phyloP scores from a whole-genome alignment of 495 filamentous ascomycete species.

The Chaetomium cochliodes region DNA sequence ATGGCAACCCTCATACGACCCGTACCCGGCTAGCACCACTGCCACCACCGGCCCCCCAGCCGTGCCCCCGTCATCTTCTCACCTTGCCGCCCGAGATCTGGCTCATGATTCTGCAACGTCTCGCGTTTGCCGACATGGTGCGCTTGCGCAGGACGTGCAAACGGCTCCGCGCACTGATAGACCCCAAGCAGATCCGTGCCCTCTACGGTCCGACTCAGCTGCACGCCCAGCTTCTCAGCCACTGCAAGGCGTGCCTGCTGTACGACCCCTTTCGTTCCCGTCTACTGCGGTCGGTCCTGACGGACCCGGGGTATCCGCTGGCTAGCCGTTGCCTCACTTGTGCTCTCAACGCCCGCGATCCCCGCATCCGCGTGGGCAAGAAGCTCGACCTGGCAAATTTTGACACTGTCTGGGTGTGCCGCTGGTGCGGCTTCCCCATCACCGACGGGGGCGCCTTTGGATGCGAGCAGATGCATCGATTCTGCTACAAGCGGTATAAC shows the following conservation, averaged over 20 bases:
- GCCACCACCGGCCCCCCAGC: not conserved
- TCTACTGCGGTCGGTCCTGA: conserved; percentile 22
- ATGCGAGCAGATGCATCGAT: conserved; percentile 32
- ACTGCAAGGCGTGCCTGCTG: conserved; percentile 33
- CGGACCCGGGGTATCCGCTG: conserved; percentile 31
- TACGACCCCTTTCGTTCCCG: conserved; percentile 24
- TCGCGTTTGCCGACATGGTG: conserved; percentile 33
- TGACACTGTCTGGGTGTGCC: conserved; percentile 29
- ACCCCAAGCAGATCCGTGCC: conserved; percentile 26
- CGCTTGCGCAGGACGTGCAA: conserved; percentile 38
- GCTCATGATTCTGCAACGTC: conserved; percentile 30
- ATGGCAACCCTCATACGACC: not conserved
- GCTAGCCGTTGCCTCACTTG: conserved; percentile 31
- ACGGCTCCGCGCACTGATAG: conserved; percentile 27
- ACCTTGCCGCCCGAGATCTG: conserved; percentile 36
- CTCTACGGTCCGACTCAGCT: conserved; percentile 25
- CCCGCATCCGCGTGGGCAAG: conserved; percentile 26
- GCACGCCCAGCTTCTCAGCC: conserved; percentile 24
- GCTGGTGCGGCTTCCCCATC: conserved; percentile 36
- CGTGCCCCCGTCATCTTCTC: conserved; percentile 24
- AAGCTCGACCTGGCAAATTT: conserved; percentile 28
- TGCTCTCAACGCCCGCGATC: conserved; percentile 26
- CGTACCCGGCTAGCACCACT: not conserved
- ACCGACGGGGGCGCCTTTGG: conserved; percentile 17
- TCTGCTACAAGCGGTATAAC: conserved; percentile 33